Percentiles rank a stretch among this genome's conserved stretches.
These are phyloP conservation scores for Graphilbum sp. DNA, from an alignment of 2,329 filamentous ascomycete species.

Conservation along the genomic window DNA sequence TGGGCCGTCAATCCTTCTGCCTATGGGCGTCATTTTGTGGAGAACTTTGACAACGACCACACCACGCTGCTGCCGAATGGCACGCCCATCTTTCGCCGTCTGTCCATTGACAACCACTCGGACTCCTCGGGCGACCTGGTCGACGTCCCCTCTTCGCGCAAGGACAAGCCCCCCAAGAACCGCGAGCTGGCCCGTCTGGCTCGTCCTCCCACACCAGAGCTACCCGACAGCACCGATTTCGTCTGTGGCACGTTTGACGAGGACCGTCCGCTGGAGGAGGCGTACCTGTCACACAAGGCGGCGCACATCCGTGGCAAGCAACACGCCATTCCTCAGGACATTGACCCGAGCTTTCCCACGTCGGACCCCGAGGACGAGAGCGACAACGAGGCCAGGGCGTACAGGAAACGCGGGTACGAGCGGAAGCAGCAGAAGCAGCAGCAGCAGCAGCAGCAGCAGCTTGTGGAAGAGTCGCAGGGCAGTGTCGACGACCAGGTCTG, in stretches of 20 bases:
- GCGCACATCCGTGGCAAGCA: constrained; percentile 70
- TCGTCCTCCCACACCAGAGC: constrained; percentile 56
- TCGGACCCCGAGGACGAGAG: constrained; percentile 82
- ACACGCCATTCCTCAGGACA: constrained; percentile 78
- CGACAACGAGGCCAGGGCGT: constrained; percentile 41
- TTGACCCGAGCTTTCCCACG: constrained; percentile 91
- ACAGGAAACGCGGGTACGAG: constrained; percentile 2
- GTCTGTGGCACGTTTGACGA: constrained; percentile 97
- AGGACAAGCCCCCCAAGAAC: constrained; percentile 17
- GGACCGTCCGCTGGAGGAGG: constrained; percentile 84
- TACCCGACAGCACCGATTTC: constrained; percentile 96
- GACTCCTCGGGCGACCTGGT: constrained; percentile 45
- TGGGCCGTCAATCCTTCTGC: constrained; percentile 31
- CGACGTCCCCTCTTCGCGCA: constrained; percentile 19
- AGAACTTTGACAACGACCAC: constrained; percentile 12
- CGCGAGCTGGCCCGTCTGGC: constrained; percentile 31
- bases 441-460: no score
- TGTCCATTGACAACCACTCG: constrained; percentile 26
- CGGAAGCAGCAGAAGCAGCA: constrained; percentile 20
- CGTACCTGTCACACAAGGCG: constrained; percentile 73
- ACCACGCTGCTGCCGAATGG: constrained; percentile 20
- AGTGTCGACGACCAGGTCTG: constrained; percentile 50
- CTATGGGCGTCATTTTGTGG: not conserved
- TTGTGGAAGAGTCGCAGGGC: constrained; percentile 36
- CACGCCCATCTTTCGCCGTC: constrained; percentile 18